Evolutionary conservation across 83 land plant species (phyloP).

Genomic region (Thuja plicata): DNA sequence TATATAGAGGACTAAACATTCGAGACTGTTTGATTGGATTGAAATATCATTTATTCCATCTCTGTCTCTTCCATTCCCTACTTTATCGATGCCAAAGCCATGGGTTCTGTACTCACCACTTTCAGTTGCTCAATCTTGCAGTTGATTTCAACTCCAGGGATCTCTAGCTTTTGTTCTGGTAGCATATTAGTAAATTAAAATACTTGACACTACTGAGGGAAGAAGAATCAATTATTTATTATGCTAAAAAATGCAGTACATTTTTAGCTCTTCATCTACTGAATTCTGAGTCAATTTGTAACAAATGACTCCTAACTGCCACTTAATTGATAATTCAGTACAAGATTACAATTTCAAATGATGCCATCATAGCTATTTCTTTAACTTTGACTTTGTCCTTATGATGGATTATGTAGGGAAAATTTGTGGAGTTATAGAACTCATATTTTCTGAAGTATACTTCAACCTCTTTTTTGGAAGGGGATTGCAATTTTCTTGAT

Average conservation of each 20-base stretch:
- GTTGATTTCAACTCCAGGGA: not conserved
- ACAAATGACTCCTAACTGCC: not conserved
- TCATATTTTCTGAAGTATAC: not conserved
- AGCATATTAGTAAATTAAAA: not conserved
- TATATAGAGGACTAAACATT: not conserved
- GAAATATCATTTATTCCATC: not conserved
- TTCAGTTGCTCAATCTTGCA: not conserved
- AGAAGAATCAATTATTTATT: not conserved
- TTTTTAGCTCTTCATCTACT: not conserved
- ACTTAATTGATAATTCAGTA: not conserved
- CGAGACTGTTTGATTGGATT: not conserved
- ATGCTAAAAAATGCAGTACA: not conserved
- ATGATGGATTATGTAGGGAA: not conserved
- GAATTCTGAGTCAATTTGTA: not conserved
- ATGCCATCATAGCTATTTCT: not conserved
- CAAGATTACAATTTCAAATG: not conserved
- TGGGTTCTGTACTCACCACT: not conserved
- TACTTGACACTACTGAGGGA: not conserved
- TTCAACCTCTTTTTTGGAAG: not conserved
- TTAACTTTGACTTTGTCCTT: not conserved
- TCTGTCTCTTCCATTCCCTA: not conserved
- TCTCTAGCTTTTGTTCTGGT: not conserved
- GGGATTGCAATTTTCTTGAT: not conserved
- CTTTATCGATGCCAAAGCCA: not conserved
- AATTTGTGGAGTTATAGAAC: not conserved